These are phyloP conservation scores for Alternaria panax DNA, from an alignment of 2,329 filamentous ascomycete species.

Conservation along the genomic window DNA sequence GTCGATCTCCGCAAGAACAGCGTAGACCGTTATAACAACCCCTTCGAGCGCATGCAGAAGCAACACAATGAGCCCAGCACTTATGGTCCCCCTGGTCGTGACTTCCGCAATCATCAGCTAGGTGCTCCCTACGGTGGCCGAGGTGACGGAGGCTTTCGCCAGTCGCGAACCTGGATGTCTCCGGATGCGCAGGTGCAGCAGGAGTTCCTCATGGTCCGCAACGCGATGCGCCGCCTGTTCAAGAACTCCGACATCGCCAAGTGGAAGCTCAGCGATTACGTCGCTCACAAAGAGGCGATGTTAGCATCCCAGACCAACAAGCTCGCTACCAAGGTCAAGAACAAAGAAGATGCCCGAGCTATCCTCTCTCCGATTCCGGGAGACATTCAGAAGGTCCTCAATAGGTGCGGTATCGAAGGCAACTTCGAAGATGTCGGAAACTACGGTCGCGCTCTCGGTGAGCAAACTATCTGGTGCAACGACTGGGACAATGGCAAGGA, in stretches of 20 bases:
- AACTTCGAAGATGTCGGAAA: slow-evolving; percentile 36
- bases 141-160: slow-evolving; percentile 18
- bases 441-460: slow-evolving; percentile 44
- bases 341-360: slow-evolving; percentile 18
- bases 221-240: slow-evolving; percentile 47
- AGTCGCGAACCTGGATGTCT: slow-evolving; percentile 36
- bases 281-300: slow-evolving; percentile 41
- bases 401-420: slow-evolving; percentile 26
- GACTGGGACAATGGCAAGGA: slow-evolving; percentile 45
- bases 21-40: slow-evolving; percentile 11
- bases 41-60: slow-evolving; percentile 13
- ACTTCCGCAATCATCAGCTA: slow-evolving; percentile 5
- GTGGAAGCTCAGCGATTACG: slow-evolving; percentile 43
- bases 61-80: background rate
- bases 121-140: slow-evolving; percentile 6
- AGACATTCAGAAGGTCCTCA: slow-evolving; percentile 20
- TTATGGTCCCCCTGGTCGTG: background rate
- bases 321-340: slow-evolving; percentile 23
- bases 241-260: slow-evolving; percentile 42
- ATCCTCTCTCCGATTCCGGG: slow-evolving; percentile 13
- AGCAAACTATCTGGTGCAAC: slow-evolving; percentile 52
- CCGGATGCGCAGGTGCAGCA: slow-evolving; percentile 34
- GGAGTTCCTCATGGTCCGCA: slow-evolving; percentile 42
- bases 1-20: background rate
- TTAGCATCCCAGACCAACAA: slow-evolving; percentile 23